phyloP scores from a whole-genome alignment of 2,329 filamentous ascomycete species.

The Berkeleyomyces basicola region DNA sequence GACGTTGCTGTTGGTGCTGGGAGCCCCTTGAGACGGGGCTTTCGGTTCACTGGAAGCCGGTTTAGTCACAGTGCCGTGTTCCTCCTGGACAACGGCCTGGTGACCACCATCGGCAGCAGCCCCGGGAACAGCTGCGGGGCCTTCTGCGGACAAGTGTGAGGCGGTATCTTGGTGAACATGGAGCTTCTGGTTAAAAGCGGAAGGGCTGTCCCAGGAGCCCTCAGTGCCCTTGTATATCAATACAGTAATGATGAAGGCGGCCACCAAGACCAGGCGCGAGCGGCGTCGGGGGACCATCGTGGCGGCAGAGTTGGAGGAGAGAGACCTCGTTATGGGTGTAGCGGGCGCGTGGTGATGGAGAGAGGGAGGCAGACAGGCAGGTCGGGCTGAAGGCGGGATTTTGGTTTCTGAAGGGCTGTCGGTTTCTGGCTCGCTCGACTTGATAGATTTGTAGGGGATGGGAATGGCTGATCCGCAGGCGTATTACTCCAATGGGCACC shows the following conservation, averaged over 20 bases:
- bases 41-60: not conserved
- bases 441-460: not conserved
- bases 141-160: not conserved
- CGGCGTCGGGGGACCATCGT: slow-evolving; percentile 33
- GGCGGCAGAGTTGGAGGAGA: not conserved
- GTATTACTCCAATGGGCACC: not conserved
- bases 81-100: not conserved
- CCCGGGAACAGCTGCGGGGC: not conserved
- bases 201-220: slow-evolving; percentile 20
- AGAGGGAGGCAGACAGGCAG: not conserved
- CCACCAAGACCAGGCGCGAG: slow-evolving; percentile 43
- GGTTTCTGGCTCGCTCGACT: too few species aligned
- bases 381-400: too few species aligned
- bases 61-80: not conserved
- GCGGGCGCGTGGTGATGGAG: not conserved
- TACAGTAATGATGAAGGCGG: slow-evolving; percentile 37
- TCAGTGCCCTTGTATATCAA: slow-evolving; percentile 33
- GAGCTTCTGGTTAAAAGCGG: slow-evolving; percentile 1
- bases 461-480: not conserved
- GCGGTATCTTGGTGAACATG: not conserved
- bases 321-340: not conserved
- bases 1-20: not conserved
- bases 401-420: too few species aligned
- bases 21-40: not conserved
- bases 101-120: not conserved